phyloP scores from a whole-genome alignment of 2,329 filamentous ascomycete species.

The Trichoderma sp. region DNA sequence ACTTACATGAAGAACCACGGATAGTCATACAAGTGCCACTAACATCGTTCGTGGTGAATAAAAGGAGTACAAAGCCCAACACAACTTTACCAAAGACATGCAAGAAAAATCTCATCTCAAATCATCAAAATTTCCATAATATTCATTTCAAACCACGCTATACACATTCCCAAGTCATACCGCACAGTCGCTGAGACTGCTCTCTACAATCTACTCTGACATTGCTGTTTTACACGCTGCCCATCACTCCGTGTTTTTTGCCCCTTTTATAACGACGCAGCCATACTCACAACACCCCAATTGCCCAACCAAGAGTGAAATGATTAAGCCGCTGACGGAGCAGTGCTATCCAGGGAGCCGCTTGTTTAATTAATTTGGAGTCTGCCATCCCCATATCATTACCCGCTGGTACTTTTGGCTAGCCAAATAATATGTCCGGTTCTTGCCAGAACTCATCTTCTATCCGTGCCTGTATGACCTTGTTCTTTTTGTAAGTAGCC shows the following conservation, averaged over 20 bases:
- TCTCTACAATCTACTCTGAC: conserved; percentile 6
- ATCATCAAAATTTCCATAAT: background rate
- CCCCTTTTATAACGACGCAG: background rate
- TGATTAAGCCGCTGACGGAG: background rate
- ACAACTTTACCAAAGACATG: background rate
- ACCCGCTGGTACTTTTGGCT: background rate
- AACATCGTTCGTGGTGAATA: no score
- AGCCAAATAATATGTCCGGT: background rate
- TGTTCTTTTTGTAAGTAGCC: background rate
- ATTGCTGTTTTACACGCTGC: background rate
- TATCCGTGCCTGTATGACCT: background rate
- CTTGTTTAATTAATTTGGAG: background rate
- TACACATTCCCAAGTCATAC: background rate
- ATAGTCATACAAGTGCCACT: no score
- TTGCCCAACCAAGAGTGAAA: background rate
- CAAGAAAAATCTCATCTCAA: background rate
- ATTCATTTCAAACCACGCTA: background rate
- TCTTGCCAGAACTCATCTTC: background rate
- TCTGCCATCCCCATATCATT: background rate
- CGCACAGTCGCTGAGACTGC: background rate
- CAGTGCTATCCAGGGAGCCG: background rate
- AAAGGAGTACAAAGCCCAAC: background rate
- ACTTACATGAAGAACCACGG: no score
- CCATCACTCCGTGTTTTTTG: background rate
- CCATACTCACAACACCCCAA: background rate